Conservation (phyloP, 805 yeast genomes). For the Lipomyces yamanashiensis region DNA sequence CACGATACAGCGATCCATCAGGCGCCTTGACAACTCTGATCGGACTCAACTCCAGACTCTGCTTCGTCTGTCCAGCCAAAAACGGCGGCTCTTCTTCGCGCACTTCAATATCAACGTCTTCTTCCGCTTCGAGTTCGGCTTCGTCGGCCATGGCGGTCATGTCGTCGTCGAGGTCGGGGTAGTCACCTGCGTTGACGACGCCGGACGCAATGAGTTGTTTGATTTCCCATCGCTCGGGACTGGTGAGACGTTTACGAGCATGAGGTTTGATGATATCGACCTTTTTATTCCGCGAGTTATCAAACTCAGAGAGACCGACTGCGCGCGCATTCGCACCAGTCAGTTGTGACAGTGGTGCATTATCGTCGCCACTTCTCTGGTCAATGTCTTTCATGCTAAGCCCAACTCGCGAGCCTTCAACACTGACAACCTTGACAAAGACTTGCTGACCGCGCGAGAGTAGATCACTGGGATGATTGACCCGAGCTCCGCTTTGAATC, state of each 20-base stretch:
- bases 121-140: constrained; percentile 48
- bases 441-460: constrained; percentile 64
- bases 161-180: constrained; percentile 63
- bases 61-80: constrained; percentile 58
- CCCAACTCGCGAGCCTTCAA: constrained; percentile 56
- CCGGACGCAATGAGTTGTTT: constrained; percentile 83
- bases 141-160: constrained; percentile 45
- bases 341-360: constrained; percentile 24
- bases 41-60: constrained; percentile 52
- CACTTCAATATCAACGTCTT: constrained; percentile 74
- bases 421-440: constrained; percentile 60
- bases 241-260: constrained; percentile 59
- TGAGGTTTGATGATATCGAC: constrained; percentile 8
- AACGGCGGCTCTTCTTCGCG: constrained; percentile 73
- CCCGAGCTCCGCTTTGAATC: constrained; percentile 54
- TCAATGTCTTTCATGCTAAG: constrained; percentile 74
- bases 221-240: constrained; percentile 91
- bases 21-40: constrained; percentile 69
- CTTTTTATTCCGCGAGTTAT: constrained; percentile 1
- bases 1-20: constrained; percentile 75
- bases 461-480: constrained; percentile 63
- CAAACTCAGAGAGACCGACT: constrained; percentile 3
- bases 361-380: constrained; percentile 64
- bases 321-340: constrained; percentile 18
- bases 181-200: constrained; percentile 66